Base-by-base conservation (phyloP, 2,329 filamentous ascomycete genomes). In the Neofusicoccum ribis region DNA sequence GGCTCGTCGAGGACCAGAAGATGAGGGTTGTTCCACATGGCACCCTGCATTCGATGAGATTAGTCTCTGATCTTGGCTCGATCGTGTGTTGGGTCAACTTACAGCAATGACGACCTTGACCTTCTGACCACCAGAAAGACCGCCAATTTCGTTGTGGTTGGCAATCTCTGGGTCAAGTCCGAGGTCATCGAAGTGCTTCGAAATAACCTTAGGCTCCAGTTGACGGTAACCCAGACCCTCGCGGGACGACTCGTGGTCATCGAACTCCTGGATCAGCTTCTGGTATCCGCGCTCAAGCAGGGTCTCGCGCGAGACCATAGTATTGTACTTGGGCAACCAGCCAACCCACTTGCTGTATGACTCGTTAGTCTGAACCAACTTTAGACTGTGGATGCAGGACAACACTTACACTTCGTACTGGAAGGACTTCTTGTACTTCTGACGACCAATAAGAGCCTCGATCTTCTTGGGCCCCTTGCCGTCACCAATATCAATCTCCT, bases 401-500 rank as follows among this genome's bases (percentile, higher is more conserved):
- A 31, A 51, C 36, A 81, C 86, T 83, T 85, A 89, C 86, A 97
- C 88, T 83, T 98, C 94, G 76, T 98, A 98, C 84, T 97, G 93
- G 87, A 96, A 97, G 46, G 90, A 91, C 88, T 99, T 99, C 89
- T 99, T 98, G 83, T 88, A 97, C 84, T 99, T 99, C 77, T 97
- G 93, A 72, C 95, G 91, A 84, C 95, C 95, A 71, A 99, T 96
- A 34, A 99, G 85, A 15, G 91, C 84, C 78, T 99, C 95, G 60
- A 99, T 83, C 75, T 91, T 91, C 68, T 90, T 87, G 27, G 84
- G 79, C 12, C 92, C 90, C 72, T 88, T 90, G 71, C 94, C 94
- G 71, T 97, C 93, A 49, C 88, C 88, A 51, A 98, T 80, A 69
- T 98, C 91, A 70, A 99, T 85, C 60, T 86, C 87, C 79, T 93